Percentiles rank a stretch among this genome's conserved stretches.
Conservation (phyloP, 192 early-diverging fungal genomes). For the Cetraspora pellucida region DNA sequence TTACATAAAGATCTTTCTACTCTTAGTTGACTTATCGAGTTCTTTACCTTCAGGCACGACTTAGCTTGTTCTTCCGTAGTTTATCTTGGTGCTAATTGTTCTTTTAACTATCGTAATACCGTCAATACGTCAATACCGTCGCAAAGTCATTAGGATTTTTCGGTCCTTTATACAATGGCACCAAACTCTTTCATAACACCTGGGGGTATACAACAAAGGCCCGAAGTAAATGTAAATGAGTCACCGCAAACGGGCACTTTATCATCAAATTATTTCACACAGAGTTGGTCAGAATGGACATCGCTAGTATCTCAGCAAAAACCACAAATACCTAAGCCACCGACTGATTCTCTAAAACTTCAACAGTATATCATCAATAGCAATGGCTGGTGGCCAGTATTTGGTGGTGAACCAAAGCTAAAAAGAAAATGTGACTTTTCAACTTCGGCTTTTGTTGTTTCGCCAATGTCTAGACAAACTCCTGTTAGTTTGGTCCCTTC, state of each 20-base stretch:
- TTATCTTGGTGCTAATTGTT: too few relatives aligned
- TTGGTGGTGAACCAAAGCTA: conserved; percentile 27
- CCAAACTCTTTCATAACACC: not conserved
- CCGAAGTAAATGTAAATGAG: not conserved
- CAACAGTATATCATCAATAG: conserved; percentile 33
- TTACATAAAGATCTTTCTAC: too few relatives aligned
- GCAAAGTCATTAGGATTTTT: too few relatives aligned
- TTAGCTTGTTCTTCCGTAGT: too few relatives aligned
- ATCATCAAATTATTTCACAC: conserved; percentile 15
- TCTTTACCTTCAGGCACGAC: too few relatives aligned
- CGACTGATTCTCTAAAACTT: conserved; percentile 13
- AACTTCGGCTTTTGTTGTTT: not conserved
- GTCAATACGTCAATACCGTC: too few relatives aligned
- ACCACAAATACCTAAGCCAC: conserved; percentile 8
- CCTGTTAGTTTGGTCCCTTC: not conserved
- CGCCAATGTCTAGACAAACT: not conserved
- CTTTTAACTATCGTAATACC: too few relatives aligned
- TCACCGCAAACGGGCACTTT: not conserved
- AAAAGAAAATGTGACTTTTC: conserved; percentile 25
- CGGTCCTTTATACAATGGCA: not conserved
- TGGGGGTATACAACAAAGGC: not conserved
- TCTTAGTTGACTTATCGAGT: too few relatives aligned
- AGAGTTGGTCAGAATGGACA: conserved; percentile 29
- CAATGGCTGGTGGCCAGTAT: conserved; percentile 34
- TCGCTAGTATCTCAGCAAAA: conserved; percentile 18